Conservation (phyloP, 345 rosid species). For the Diplotaxis tenuifolia region DNA sequence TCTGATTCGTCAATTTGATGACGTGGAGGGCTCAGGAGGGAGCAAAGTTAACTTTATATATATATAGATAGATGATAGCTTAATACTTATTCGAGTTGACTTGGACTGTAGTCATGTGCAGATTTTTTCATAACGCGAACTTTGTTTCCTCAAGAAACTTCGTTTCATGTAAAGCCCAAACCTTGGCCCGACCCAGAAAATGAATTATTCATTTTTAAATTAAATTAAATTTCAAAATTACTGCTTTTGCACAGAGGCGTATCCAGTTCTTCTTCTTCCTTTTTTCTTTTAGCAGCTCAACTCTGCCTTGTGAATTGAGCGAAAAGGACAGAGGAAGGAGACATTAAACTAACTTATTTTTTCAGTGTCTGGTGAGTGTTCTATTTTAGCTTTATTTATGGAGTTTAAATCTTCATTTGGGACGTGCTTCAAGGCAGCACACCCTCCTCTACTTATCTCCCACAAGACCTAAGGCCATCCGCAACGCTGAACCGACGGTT, state of each 20-base stretch:
- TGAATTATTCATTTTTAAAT: neutral
- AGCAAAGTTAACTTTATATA: too few species aligned
- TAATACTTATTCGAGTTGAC: too few species aligned
- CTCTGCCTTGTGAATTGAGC: neutral
- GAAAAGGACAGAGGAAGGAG: neutral
- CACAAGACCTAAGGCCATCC: neutral
- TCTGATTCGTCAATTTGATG: too few species aligned
- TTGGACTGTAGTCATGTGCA: too few species aligned
- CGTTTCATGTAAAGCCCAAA: neutral
- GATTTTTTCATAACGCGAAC: too few species aligned
- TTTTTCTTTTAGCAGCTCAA: neutral
- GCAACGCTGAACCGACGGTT: too few species aligned
- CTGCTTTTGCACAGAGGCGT: neutral
- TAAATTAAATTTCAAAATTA: neutral
- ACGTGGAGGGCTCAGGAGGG: too few species aligned
- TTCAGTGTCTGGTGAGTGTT: neutral
- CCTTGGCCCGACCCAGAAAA: neutral
- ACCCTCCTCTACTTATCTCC: conserved; percentile 17
- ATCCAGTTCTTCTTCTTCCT: neutral
- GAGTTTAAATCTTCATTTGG: conserved; percentile 31
- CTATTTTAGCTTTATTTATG: conserved; percentile 22
- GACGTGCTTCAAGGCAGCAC: conserved; percentile 26
- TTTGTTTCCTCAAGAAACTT: too few species aligned
- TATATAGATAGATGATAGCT: too few species aligned
- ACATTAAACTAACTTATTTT: neutral